A percentile compares a stretch with the other conserved stretches of the same genome.
Conservation (phyloP, 345 rosid genomes). For the Aquilaria malaccensis region DNA sequence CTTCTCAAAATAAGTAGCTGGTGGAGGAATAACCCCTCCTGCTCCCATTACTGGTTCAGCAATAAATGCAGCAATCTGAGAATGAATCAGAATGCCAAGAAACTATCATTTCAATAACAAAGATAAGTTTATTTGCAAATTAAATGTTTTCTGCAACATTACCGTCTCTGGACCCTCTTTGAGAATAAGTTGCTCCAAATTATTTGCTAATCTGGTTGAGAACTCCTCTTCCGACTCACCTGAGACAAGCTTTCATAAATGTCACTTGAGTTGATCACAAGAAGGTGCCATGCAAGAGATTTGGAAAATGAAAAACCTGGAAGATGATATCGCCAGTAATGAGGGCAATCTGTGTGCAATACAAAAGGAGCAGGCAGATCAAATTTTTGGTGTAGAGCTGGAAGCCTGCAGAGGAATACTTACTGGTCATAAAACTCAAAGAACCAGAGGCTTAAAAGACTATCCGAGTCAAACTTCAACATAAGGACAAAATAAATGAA, state of each 20-base stretch:
- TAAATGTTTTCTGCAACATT: conserved; percentile 14
- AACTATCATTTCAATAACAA: conserved; percentile 3
- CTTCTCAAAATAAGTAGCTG: conserved; percentile 93
- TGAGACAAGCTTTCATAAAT: conserved; percentile 22
- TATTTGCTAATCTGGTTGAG: conserved; percentile 82
- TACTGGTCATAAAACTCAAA: conserved; percentile 1
- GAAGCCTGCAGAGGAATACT: conserved; percentile 43
- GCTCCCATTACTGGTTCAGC: conserved; percentile 99
- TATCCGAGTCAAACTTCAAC: conserved; percentile 5
- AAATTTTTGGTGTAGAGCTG: conserved; percentile 84
- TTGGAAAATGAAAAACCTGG: conserved; percentile 44
- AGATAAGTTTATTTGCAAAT: background rate
- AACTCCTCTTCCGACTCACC: conserved; percentile 96
- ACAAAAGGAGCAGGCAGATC: conserved; percentile 97
- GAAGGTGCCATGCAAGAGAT: conserved; percentile 1
- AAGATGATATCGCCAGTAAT: conserved; percentile 94
- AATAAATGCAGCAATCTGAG: conserved; percentile 91
- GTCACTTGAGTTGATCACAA: conserved; percentile 6
- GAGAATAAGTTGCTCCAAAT: conserved; percentile 77
- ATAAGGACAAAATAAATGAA: background rate
- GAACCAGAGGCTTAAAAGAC: conserved; percentile 3
- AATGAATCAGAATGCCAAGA: conserved; percentile 11
- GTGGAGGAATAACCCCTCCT: conserved; percentile 96
- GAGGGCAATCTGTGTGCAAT: conserved; percentile 93
- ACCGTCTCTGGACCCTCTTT: conserved; percentile 99